phyloP scores from a whole-genome alignment of 148 eudicot genomes.

The Chenopodium album region DNA sequence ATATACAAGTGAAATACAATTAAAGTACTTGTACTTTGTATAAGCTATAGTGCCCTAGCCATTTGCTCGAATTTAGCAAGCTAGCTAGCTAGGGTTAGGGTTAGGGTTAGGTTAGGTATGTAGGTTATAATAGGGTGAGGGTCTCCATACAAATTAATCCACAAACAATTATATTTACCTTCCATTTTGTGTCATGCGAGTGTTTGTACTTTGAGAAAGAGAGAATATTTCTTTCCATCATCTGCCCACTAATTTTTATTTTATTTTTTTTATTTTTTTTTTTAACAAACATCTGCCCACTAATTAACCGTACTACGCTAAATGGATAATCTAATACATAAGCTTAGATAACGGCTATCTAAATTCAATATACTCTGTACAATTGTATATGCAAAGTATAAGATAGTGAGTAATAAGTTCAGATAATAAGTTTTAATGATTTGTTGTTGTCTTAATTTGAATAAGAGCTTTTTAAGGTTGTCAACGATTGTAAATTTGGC shows the following conservation, averaged over 20 bases:
- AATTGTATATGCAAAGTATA: too few relatives aligned
- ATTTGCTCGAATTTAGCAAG: constrained; percentile 30
- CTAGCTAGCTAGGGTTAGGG: constrained; percentile 5
- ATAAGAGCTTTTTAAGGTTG: too few relatives aligned
- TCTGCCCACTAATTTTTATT: not conserved
- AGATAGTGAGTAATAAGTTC: too few relatives aligned
- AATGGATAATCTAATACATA: not conserved
- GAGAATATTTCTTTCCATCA: not conserved
- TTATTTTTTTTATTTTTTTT: too few relatives aligned
- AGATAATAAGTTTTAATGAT: too few relatives aligned
- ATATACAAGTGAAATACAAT: constrained; percentile 8
- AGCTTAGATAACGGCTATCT: too few relatives aligned
- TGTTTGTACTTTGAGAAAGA: not conserved
- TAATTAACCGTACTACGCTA: not conserved
- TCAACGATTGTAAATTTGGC: too few relatives aligned
- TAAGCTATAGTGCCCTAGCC: constrained; percentile 12
- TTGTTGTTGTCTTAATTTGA: too few relatives aligned
- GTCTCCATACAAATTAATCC: constrained; percentile 9
- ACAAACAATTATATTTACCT: constrained; percentile 3
- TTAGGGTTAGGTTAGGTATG: not conserved
- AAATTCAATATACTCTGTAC: too few relatives aligned
- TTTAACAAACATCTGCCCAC: too few relatives aligned
- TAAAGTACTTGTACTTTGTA: constrained; percentile 2
- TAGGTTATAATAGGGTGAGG: constrained; percentile 14
- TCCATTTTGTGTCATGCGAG: not conserved